A percentile compares a stretch with the other conserved stretches of the same genome.
Evolutionary conservation across 2,329 filamentous ascomycete genomes (phyloP).

Genomic region (Chrysoporthe cubensis): DNA sequence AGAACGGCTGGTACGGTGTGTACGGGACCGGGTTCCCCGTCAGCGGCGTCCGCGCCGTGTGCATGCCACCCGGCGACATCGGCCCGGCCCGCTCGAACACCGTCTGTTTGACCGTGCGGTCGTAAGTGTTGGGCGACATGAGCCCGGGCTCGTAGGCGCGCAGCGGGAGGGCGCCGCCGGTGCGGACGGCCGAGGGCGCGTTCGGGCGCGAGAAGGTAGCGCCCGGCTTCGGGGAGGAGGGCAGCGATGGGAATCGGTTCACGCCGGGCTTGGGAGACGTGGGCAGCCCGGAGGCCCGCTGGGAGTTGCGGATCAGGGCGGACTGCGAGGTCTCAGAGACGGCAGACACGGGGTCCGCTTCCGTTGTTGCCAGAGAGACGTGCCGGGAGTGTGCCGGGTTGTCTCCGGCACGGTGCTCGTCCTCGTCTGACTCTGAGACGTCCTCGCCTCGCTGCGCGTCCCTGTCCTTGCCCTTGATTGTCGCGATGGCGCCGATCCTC

Average conservation of each 20-base stretch:
- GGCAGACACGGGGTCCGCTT: slow-evolving; percentile 56
- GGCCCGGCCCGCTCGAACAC: slow-evolving; percentile 62
- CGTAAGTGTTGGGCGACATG: slow-evolving; percentile 50
- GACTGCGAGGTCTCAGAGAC: slow-evolving; percentile 55
- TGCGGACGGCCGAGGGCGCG: slow-evolving; percentile 58
- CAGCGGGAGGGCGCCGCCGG: slow-evolving; percentile 61
- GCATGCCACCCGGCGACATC: slow-evolving; percentile 53
- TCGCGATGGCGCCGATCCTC: slow-evolving; percentile 46
- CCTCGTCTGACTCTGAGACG: slow-evolving; percentile 21
- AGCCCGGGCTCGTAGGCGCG: slow-evolving; percentile 65
- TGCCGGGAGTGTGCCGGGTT: slow-evolving; percentile 40
- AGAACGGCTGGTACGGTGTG: slow-evolving; percentile 79
- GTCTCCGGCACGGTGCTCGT: slow-evolving; percentile 11
- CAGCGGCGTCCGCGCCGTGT: slow-evolving; percentile 61
- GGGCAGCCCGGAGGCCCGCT: slow-evolving; percentile 46
- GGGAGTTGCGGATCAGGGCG: slow-evolving; percentile 45
- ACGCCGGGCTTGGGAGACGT: slow-evolving; percentile 53
- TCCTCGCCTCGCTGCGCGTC: slow-evolving; percentile 21
- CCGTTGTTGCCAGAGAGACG: slow-evolving; percentile 44
- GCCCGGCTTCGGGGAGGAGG: slow-evolving; percentile 52
- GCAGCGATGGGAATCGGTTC: slow-evolving; percentile 46
- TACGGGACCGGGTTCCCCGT: slow-evolving; percentile 69
- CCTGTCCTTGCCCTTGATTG: slow-evolving; percentile 26
- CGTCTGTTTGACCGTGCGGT: slow-evolving; percentile 61
- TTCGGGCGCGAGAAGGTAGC: slow-evolving; percentile 54